Conservation (phyloP, 495 filamentous ascomycete genomes). For the Podospora appendiculata region DNA sequence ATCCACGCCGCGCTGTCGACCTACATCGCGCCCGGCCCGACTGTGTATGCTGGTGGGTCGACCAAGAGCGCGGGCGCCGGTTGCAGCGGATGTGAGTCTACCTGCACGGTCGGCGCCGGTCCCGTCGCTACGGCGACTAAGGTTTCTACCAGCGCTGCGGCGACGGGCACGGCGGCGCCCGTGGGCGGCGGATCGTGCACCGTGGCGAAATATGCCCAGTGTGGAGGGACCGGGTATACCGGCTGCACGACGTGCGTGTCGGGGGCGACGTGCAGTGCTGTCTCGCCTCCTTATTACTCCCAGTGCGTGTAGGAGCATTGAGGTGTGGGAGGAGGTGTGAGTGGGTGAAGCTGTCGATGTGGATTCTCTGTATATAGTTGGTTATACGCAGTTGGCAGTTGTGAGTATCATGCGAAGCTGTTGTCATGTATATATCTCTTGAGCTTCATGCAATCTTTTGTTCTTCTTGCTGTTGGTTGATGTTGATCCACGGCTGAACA, state of each 20-base stretch:
- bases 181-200: slow-evolving; percentile 20
- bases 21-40: slow-evolving; percentile 33
- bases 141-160: slow-evolving; percentile 1
- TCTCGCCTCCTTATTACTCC: slow-evolving; percentile 27
- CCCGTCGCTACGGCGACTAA: slow-evolving; percentile 15
- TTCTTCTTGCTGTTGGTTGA: too few species aligned
- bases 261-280: slow-evolving; percentile 17
- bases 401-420: background rate
- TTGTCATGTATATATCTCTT: background rate
- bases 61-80: slow-evolving; percentile 25
- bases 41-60: slow-evolving; percentile 32
- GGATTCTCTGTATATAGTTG: slow-evolving; percentile 1
- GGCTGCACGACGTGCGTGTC: slow-evolving; percentile 34
- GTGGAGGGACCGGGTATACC: slow-evolving; percentile 36
- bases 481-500: too few species aligned
- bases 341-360: background rate
- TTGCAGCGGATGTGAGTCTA: slow-evolving; percentile 32
- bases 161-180: slow-evolving; percentile 8
- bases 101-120: slow-evolving; percentile 26
- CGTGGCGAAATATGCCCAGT: slow-evolving; percentile 33
- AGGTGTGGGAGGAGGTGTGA: background rate
- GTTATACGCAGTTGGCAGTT: background rate
- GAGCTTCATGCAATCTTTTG: background rate
- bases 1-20: slow-evolving; percentile 29
- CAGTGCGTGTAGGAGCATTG: slow-evolving; percentile 23